Evolutionary conservation across 352 stramenopile genomes (phyloP).

Genomic region (Globisporangium uncinulatum): DNA sequence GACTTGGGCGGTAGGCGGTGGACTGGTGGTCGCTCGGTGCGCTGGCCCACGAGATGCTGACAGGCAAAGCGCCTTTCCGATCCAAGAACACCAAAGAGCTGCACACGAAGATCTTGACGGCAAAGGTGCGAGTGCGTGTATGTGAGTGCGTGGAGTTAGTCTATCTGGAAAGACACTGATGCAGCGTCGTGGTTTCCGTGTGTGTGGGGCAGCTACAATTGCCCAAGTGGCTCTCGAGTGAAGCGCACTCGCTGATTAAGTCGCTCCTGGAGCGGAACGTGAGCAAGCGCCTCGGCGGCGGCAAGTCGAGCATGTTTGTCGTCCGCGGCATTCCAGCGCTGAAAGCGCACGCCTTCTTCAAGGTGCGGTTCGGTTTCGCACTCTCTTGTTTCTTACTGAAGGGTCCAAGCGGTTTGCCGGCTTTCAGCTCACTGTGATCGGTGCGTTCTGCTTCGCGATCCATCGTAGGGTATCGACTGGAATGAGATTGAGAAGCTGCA

Average conservation of each 20-base stretch:
- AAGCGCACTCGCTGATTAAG: constrained; percentile 94
- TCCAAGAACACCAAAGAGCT: constrained; percentile 64
- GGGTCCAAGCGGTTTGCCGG: no score
- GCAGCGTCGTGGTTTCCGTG: neutral
- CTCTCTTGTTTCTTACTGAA: no score
- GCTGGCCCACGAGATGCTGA: constrained; percentile 76
- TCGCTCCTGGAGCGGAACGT: constrained; percentile 95
- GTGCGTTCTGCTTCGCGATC: neutral
- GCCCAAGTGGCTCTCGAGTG: constrained; percentile 73
- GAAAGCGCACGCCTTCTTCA: constrained; percentile 95
- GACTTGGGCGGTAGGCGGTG: constrained; percentile 35
- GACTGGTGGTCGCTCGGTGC: constrained; percentile 86
- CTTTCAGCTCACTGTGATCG: no score
- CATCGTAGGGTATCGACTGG: constrained; percentile 84
- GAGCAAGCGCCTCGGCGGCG: constrained; percentile 89
- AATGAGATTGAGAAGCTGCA: constrained; percentile 87
- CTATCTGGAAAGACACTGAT: neutral
- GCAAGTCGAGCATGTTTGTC: constrained; percentile 97
- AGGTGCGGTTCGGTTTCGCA: constrained; percentile 23
- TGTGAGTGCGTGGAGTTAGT: neutral
- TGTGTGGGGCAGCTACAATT: constrained; percentile 45
- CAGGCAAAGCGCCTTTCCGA: constrained; percentile 63
- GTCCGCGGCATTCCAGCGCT: constrained; percentile 94
- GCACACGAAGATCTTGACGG: constrained; percentile 73
- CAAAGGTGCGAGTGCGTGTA: constrained; percentile 29